A percentile compares a stretch with the other conserved stretches of the same genome.
Conservation (phyloP, 164 flowering plant genomes). For the Aristolochia fimbriata region DNA sequence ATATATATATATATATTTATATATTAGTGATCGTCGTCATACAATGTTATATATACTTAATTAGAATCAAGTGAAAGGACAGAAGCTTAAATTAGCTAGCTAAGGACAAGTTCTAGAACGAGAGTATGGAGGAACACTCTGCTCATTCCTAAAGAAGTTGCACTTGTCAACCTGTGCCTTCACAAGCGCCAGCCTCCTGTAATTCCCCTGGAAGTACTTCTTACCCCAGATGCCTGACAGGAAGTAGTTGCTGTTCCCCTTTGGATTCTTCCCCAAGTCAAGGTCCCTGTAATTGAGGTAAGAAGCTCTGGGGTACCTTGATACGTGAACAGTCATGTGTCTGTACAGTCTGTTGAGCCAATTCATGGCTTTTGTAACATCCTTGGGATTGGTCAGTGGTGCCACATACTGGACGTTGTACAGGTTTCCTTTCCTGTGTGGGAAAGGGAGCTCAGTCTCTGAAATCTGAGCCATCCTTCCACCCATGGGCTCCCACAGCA, state of each 20-base stretch:
- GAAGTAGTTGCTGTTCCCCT: slow-evolving; percentile 2
- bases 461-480: slow-evolving; percentile 13
- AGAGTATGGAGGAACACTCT: slow-evolving; percentile 3
- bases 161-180: slow-evolving; percentile 17
- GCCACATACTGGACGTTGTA: slow-evolving; percentile 15
- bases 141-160: slow-evolving; percentile 14
- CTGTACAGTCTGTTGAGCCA: slow-evolving; percentile 1
- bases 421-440: slow-evolving; percentile 19
- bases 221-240: slow-evolving; percentile 13
- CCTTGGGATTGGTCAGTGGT: background rate
- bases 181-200: slow-evolving; percentile 17
- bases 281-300: slow-evolving; percentile 19
- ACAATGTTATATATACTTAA: too few species aligned
- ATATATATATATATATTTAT: too few species aligned
- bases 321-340: slow-evolving; percentile 10
- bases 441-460: slow-evolving; percentile 11
- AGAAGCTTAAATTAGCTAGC: too few species aligned
- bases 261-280: slow-evolving; percentile 12
- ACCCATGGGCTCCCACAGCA: slow-evolving; percentile 17
- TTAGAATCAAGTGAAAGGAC: too few species aligned
- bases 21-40: too few species aligned
- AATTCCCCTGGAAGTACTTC: slow-evolving; percentile 18
- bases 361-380: background rate
- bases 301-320: slow-evolving; percentile 14
- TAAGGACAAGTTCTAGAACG: too few species aligned